Evolutionary conservation across 2,329 filamentous ascomycete genomes (phyloP).

Genomic region (Coniella vitis): DNA sequence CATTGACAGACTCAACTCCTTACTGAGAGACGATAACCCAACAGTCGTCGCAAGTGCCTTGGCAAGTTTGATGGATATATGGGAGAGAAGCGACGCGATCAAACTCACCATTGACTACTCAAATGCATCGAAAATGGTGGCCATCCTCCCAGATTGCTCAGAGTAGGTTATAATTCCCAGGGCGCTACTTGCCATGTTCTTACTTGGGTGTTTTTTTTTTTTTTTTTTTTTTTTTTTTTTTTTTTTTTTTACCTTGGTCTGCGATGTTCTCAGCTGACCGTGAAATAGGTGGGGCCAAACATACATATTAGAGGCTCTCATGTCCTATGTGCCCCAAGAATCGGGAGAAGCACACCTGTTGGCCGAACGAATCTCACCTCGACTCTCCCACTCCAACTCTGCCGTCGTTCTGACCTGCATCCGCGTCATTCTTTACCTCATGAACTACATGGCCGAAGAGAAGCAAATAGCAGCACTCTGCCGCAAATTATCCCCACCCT

Average conservation of each 20-base stretch:
- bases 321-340: constrained; percentile 95
- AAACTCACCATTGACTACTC: constrained; percentile 96
- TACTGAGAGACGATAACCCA: constrained; percentile 92
- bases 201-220: no score
- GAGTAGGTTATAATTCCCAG: constrained; percentile 65
- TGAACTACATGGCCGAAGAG: constrained; percentile 96
- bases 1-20: constrained; percentile 82
- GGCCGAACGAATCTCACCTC: constrained; percentile 90
- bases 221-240: no score
- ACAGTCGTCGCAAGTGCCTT: constrained; percentile 94
- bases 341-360: constrained; percentile 79
- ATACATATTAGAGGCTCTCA: constrained; percentile 94
- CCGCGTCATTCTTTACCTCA: constrained; percentile 89
- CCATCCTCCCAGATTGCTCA: constrained; percentile 92
- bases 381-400: constrained; percentile 93
- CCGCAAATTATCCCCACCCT: constrained; percentile 86
- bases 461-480: constrained; percentile 82
- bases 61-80: constrained; percentile 91
- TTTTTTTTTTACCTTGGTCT: no score
- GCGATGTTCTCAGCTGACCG: not conserved
- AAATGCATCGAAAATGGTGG: constrained; percentile 96
- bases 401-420: constrained; percentile 95
- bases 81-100: constrained; percentile 95
- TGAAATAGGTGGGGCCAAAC: constrained; percentile 84
- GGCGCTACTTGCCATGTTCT: no score